Base-by-base conservation (phyloP, 2,329 filamentous ascomycete species). In the Fusarium sp. region DNA sequence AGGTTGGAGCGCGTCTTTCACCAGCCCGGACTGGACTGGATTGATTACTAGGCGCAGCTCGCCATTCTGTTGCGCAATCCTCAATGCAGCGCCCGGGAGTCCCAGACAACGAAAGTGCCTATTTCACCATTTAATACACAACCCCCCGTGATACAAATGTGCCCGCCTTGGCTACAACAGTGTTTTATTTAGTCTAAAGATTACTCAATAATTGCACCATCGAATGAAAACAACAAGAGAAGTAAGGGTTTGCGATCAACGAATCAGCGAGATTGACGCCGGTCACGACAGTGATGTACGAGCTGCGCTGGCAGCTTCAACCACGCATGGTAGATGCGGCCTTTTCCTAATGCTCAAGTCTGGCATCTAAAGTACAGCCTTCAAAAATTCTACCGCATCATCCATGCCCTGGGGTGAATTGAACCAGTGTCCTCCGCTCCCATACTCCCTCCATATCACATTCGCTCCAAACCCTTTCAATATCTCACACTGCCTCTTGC, bases 391-490 rank as follows among this genome's bases (percentile, higher is more conserved):
- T 13, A 81, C 75, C 2, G 80, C 81, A 69, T 86, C 85, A 66
- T 86, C 83, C 30, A 86, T 80, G 0, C 85, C 86, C 4, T 76
- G 50, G 0, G 84, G 85, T 28, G 83, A 81, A 60, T 87, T 82
- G 44, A 86, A 80, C 84, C 85, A 86, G 66, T 87, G 84, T 0
- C 82, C 83, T 16, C 85, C 85, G 28, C 78, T 72, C 5, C 75
- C 67, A 67, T 87, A 87, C 69, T 85, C 82, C 49, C 74, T 83
- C 83, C 83, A 86, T 8, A 72, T 60, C 4, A 86, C 83, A 35
- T 78, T 64, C 9, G 83, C 79, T 3, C 84, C 85, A 38, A 85
- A 84, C 2, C 71, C 73, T 5, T 62, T 60, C 43, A 88, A 72
- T 1, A 77, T 78, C 18, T 84, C 80, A 16, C 79, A 69, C 58